Evolutionary conservation across 1,139 yeast genomes (phyloP), one percentile per base, ranked within the genome.

Genomic region (Candida frijolesensis): DNA sequence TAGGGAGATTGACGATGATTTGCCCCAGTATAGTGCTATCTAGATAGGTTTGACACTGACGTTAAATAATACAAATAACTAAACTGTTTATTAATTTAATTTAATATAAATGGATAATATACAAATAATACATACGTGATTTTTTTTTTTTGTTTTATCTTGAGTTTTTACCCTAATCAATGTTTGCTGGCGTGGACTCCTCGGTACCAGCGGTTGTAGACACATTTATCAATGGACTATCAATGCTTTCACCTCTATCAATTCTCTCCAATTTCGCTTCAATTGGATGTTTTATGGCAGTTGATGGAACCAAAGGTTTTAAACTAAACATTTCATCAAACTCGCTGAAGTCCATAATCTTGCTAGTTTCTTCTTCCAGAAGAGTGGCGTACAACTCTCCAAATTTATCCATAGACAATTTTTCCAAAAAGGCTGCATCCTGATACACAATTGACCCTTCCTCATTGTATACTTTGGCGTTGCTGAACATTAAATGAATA

Each of bases 381-480:
- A 61, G 50, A 16, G 56, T 54, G 4, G 57, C 49, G 9, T 62
- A 57, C 44, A 70, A 55, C 44, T 72, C 76, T 44, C 59, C 61
- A 55, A 69, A 71, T 52, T 66, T 67, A 12, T 64, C 65, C 43
- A 63, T 57, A 1, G 76, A 82, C 51, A 82, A 65, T 11, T 72
- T 67, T 63, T 89, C 94, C 58, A 92, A 70, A 19, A 71, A 76
- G 38, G 78, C 70, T 0, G 98, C 96, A 68, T 91, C 97, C 52
- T 82, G 79, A 60, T 84, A 89, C 15, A 92, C 90, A 53, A 85
- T 67, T 1, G 96, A 89, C 0, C 96, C 96, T 64, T 89, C 96
- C 61, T 90, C 95, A 61, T 92, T 92, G 65, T 90, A 92, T n/a
- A 82, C 80, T 55, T 85, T 78, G 1, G 97, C 97, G 67, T 92